phyloP scores from a whole-genome alignment of 306 rosid species.

The Ziziphus jujuba region DNA sequence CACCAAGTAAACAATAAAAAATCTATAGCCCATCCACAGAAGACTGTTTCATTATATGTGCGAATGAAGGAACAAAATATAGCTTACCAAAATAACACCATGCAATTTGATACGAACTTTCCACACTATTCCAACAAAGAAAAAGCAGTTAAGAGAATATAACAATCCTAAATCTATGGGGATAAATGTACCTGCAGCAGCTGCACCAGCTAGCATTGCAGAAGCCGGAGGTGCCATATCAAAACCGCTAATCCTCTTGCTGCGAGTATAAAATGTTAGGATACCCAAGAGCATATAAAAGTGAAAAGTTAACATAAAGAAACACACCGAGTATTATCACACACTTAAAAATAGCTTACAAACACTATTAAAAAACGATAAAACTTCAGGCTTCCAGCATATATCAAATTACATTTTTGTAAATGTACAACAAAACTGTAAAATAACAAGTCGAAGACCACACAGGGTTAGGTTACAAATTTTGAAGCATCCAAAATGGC shows the following conservation, averaged over 20 bases:
- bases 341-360: neutral
- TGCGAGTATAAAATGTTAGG: conserved; percentile 49
- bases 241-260: conserved; percentile 99
- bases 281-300: conserved; percentile 16
- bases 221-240: conserved; percentile 99
- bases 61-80: conserved; percentile 58
- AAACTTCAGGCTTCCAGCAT: too few species aligned
- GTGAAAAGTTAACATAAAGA: neutral
- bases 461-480: too few species aligned
- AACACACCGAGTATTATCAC: neutral
- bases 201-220: conserved; percentile 65
- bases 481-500: too few species aligned
- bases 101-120: conserved; percentile 87
- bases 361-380: neutral
- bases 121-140: conserved; percentile 84
- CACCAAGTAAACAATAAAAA: conserved; percentile 60
- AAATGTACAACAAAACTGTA: too few species aligned
- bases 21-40: conserved; percentile 54
- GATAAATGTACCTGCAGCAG: conserved; percentile 67
- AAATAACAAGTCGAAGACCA: too few species aligned
- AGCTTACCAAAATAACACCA: conserved; percentile 93
- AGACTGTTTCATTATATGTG: conserved; percentile 45
- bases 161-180: conserved; percentile 27
- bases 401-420: too few species aligned
- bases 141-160: conserved; percentile 65